These are phyloP conservation scores for Calonectria pauciramosa DNA, from an alignment of 2,329 filamentous ascomycete genomes.

Conservation along the genomic window DNA sequence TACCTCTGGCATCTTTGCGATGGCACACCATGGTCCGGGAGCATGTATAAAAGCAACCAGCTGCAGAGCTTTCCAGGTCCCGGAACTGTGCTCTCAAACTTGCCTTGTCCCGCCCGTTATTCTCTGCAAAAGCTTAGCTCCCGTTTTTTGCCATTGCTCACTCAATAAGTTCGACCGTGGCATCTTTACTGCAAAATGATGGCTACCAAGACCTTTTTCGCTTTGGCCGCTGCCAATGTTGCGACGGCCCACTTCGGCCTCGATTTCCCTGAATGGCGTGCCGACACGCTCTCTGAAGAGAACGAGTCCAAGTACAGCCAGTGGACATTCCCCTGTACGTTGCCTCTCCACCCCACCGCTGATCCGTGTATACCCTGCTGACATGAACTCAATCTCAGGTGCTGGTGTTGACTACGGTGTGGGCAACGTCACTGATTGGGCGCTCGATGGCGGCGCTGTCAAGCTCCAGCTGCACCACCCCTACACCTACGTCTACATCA, in stretches of 20 bases:
- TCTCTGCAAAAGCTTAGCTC: not conserved
- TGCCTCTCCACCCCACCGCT: not conserved
- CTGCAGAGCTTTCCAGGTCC: not conserved
- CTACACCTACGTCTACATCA: slow-evolving; percentile 68
- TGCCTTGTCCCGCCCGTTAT: not conserved
- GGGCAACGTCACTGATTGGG: slow-evolving; percentile 67
- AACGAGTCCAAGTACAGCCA: slow-evolving; percentile 60
- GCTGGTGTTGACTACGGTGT: slow-evolving; percentile 60
- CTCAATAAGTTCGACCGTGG: not conserved
- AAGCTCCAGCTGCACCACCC: slow-evolving; percentile 64
- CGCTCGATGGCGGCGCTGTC: slow-evolving; percentile 63
- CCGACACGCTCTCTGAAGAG: slow-evolving; percentile 58
- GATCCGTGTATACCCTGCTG: not conserved
- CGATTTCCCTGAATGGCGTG: slow-evolving; percentile 63
- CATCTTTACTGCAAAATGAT: slow-evolving; percentile 40
- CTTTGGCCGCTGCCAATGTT: slow-evolving; percentile 53
- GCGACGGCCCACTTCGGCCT: slow-evolving; percentile 64
- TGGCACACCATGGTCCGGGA: not conserved
- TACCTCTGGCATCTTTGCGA: slow-evolving; percentile 4
- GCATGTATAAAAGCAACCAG: slow-evolving; percentile 15
- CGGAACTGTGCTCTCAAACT: not conserved
- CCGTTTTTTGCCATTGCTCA: not conserved
- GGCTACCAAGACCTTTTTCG: slow-evolving; percentile 49
- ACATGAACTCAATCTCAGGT: slow-evolving; percentile 50
- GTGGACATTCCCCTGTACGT: slow-evolving; percentile 66